Evolutionary conservation across 371 early-diverging fungal species (phyloP), one percentile per base, ranked within the genome.

Genomic region (Apophysomyces variabilis): DNA sequence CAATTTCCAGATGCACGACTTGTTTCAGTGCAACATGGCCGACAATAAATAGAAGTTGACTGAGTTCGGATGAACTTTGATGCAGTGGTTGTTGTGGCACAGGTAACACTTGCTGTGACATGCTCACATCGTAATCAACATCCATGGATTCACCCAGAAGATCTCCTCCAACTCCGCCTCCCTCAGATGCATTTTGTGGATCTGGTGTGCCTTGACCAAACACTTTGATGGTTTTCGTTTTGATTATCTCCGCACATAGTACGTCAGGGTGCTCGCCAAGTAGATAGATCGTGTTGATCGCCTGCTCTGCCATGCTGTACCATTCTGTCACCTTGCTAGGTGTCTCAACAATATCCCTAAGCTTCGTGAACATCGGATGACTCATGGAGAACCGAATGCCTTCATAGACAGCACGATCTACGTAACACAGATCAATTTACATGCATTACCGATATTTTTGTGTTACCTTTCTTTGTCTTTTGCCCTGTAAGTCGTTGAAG

Each of bases 21-120:
- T 97, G 93, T 75, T 96, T 95, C 62, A 98, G 87, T 0, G 96
- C 98, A 6, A 96, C 89, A 75, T 98, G 99, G 0, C 99, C 98
- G 18, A 95, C 92, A 18, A 96, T 79, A 66, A 98, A 98, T 41
- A 95, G 75, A 7, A 98, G 77, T 60, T 96, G 92, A 61, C 90
- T 87, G 1, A 98, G 85, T 39, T 89, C 90, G 67, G 87, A 85
- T 9, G 95, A 75, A 58, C 88, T 85, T 58, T 79, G 73, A 54
- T 73, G 66, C 56, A 85, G 32, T 58, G 75, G 69, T 56, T 76
- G 65, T 71, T 76, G 69, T 36, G 72, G 71, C 7, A 60, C 62
- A 7, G 67, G 70, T 12, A 72, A 59, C 7, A 50, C 68, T 54
- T 68, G 67, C 32, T 72, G 77, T 13, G 69, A 70, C 66, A 65